Conservation (phyloP, 1,284 basidiomycete species). For the Apiotrichum veenhuisii region DNA sequence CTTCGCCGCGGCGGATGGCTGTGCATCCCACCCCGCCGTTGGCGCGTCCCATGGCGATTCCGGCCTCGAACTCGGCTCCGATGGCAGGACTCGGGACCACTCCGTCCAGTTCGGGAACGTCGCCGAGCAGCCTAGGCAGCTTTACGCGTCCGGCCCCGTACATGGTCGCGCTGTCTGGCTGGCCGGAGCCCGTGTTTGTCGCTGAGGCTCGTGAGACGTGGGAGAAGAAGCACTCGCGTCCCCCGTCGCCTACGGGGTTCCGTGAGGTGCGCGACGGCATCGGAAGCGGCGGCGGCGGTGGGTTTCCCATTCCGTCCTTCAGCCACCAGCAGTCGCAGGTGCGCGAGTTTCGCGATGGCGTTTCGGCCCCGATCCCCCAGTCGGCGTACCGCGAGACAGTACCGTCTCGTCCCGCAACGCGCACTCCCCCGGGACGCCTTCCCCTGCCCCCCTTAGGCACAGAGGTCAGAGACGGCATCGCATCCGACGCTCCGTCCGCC, state of each 20-base stretch:
- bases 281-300: too few species aligned
- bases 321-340: neutral
- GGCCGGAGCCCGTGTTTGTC: constrained; percentile 39
- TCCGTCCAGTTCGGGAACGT: neutral
- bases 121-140: neutral
- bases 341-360: constrained; percentile 2
- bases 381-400: neutral
- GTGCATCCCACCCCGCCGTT: constrained; percentile 7
- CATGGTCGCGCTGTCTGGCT: constrained; percentile 39
- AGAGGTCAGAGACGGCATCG: constrained; percentile 1
- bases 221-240: constrained; percentile 19
- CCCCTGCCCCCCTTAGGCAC: constrained; percentile 5
- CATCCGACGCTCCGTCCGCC: neutral
- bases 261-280: constrained; percentile 18
- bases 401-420: neutral
- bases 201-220: constrained; percentile 16
- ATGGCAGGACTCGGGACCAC: neutral
- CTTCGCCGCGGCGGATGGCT: constrained; percentile 12
- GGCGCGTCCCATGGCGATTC: constrained; percentile 6
- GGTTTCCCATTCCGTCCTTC: constrained; percentile 2
- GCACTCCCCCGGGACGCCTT: constrained; percentile 2
- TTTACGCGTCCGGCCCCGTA: constrained; percentile 19
- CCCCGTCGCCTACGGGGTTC: constrained; percentile 15
- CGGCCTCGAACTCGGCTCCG: neutral
- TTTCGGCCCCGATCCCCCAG: neutral